Evolutionary conservation across 2,329 filamentous ascomycete species (phyloP), one percentile per base, ranked within the genome.

Genomic region (Colletotrichum sp.): DNA sequence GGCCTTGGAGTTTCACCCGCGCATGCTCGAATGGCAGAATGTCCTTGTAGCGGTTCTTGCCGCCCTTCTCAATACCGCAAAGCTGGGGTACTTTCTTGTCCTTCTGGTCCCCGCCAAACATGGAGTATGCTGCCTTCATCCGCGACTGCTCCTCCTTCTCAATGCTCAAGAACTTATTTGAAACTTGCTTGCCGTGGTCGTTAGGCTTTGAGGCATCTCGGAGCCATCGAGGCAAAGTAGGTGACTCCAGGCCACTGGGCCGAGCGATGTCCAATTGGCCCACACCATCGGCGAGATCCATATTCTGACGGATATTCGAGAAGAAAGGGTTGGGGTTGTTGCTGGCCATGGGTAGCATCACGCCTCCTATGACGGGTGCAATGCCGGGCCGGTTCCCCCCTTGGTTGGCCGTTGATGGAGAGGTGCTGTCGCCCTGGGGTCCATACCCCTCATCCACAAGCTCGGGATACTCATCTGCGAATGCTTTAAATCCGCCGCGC

Each of bases 31-130:
- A 99, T 0, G 97, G 97, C 85, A 98, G 93, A 72, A 98, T 98
- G 79, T 98, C 98, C 86, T 98, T 98, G 87, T 99, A 99, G 11
- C 97, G 92, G 80, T 99, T 99, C 87, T 98, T 98, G 22, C 90
- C 92, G 9, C 97, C 97, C 83, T 98, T 97, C 81, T 99, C 97
- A 34, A 99, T 94, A 9, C 97, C 97, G 0, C 95, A 97, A 68
- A 99, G 92, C 79, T 95, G 94, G 12, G 79, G 78, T 11, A 79
- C 75, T 15, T 82, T 81, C 34, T 82, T 79, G 16, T 71, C 65
- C 59, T 68, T 75, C 22, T 74, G 76, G 25, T 86, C 82, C 2
- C 85, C 81, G 1, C 84, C 79, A 73, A 90, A 89, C 22, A 87
- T 84, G 0, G 89, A 87, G 76, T 91, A 91, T 0, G 90, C 97